Conservation (phyloP, 306 rosid species). For the Cucurbita maxima region DNA sequence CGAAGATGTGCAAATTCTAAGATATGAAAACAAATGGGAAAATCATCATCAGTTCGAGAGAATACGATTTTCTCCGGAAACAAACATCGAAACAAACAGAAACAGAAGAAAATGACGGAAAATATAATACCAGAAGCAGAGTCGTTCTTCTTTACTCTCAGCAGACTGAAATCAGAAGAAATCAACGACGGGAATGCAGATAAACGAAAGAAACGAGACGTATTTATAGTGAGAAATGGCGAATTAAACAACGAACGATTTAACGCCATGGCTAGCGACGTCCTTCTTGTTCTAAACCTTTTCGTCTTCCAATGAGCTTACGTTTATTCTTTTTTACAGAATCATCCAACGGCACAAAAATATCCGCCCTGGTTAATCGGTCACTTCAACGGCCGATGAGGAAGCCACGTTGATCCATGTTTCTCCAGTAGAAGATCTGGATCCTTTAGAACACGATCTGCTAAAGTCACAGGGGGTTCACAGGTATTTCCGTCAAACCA, state of each 20-base stretch:
- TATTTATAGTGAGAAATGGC: slow-evolving; percentile 44
- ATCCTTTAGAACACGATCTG: background rate
- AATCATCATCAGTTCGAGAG: slow-evolving; percentile 18
- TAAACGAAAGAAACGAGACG: background rate
- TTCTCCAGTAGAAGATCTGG: background rate
- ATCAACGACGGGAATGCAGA: slow-evolving; percentile 9
- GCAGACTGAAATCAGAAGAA: background rate
- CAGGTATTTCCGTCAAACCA: background rate
- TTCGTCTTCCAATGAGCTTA: slow-evolving; percentile 7
- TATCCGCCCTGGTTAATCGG: background rate
- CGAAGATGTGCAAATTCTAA: slow-evolving; percentile 22
- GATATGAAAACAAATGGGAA: slow-evolving; percentile 23
- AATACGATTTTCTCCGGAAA: background rate
- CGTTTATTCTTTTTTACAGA: background rate
- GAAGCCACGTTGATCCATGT: slow-evolving; percentile 44
- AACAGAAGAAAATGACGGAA: background rate
- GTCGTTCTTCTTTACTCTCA: background rate
- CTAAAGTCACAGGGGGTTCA: background rate
- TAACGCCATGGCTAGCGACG: slow-evolving; percentile 37
- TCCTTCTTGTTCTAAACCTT: background rate
- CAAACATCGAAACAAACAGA: background rate
- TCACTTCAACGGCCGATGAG: slow-evolving; percentile 7
- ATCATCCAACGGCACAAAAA: slow-evolving; percentile 1
- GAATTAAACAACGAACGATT: slow-evolving; percentile 7
- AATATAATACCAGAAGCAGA: slow-evolving; percentile 35